Conservation (phyloP, 2,329 filamentous ascomycete species). For the Dothistroma septosporum region DNA sequence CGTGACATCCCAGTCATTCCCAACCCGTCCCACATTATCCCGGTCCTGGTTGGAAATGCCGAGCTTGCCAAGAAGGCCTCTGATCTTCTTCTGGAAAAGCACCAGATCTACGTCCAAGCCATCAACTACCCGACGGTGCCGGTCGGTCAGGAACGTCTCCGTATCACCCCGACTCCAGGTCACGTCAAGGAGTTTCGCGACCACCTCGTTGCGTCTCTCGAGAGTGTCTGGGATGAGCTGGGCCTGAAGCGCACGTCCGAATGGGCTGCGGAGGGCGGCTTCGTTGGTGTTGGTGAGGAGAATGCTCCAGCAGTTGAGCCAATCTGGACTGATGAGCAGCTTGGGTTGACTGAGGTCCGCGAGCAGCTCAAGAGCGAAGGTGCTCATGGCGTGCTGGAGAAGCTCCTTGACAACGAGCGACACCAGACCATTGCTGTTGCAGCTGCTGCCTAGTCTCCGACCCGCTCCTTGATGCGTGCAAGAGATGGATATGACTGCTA, state of each 20-base stretch:
- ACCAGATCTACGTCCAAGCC: conserved; percentile 94
- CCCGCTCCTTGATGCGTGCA: neutral
- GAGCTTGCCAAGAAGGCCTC: conserved; percentile 88
- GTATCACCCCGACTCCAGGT: conserved; percentile 92
- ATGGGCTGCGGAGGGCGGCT: conserved; percentile 87
- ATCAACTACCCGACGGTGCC: conserved; percentile 99
- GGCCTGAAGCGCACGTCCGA: conserved; percentile 88
- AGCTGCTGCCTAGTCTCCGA: conserved; percentile 34
- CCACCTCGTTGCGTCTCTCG: conserved; percentile 76
- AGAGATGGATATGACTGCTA: neutral
- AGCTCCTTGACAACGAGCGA: conserved; percentile 46
- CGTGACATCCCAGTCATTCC: conserved; percentile 93
- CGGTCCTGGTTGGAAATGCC: conserved; percentile 88
- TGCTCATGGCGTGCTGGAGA: conserved; percentile 46
- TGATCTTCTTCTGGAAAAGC: conserved; percentile 83
- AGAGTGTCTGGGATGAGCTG: conserved; percentile 82
- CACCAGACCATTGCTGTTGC: conserved; percentile 42
- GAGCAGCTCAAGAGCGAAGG: conserved; percentile 54
- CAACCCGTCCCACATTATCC: conserved; percentile 95
- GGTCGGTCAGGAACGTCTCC: conserved; percentile 92
- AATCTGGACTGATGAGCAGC: conserved; percentile 90
- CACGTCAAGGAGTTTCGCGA: conserved; percentile 82
- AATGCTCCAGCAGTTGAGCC: conserved; percentile 58
- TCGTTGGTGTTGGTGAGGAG: conserved; percentile 84
- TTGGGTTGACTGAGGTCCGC: conserved; percentile 66